These are phyloP conservation scores for Neopestalotiopsis sp. DNA, from an alignment of 2,329 filamentous ascomycete species.

Conservation along the genomic window DNA sequence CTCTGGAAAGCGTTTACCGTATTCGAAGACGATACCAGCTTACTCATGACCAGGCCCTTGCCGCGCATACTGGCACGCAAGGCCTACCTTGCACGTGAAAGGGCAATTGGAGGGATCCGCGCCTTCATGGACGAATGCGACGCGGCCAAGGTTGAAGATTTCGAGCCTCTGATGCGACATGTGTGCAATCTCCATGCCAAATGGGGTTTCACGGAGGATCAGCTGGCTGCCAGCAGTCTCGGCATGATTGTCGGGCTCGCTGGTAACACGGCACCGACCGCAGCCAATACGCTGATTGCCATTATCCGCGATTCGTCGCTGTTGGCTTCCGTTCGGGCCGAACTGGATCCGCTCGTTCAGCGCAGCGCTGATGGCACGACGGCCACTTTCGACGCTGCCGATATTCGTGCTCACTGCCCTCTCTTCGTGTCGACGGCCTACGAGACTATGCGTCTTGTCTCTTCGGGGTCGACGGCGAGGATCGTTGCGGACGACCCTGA, in stretches of 20 bases:
- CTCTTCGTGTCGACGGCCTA: neutral
- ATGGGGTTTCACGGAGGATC: neutral
- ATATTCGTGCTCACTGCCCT: neutral
- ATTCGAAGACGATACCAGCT: neutral
- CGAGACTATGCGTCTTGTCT: neutral
- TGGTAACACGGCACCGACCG: neutral
- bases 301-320: neutral
- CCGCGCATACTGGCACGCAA: neutral
- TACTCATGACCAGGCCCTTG: neutral
- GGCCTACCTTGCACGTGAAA: neutral
- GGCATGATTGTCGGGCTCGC: neutral
- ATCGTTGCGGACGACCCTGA: neutral
- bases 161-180: neutral
- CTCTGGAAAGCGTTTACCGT: constrained; percentile 2
- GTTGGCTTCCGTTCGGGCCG: neutral
- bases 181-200: neutral
- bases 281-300: neutral
- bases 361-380: neutral
- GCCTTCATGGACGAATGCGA: neutral
- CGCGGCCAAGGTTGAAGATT: neutral
- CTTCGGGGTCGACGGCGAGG: neutral
- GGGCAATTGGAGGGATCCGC: neutral
- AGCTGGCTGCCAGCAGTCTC: neutral
- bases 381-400: neutral
- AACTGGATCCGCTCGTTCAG: neutral